phyloP scores from a whole-genome alignment of 208 protist species.

The Trypanosoma conorhini region DNA sequence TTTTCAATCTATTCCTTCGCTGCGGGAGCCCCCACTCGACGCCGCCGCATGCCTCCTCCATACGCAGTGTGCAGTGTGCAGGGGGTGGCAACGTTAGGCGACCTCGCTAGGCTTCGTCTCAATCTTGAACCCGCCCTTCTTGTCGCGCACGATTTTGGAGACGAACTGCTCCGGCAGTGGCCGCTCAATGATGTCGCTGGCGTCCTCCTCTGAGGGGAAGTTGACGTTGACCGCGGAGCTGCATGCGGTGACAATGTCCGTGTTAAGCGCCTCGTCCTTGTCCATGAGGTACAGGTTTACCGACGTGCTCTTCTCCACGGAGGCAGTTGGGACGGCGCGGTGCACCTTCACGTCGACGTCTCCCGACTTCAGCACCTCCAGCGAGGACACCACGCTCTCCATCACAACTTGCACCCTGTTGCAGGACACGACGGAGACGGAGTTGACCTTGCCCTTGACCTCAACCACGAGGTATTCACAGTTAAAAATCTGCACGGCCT shows the following conservation, averaged over 20 bases:
- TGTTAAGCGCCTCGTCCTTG: conserved; percentile 47
- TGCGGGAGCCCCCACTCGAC: not conserved
- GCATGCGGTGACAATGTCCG: conserved; percentile 77
- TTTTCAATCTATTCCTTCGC: not conserved
- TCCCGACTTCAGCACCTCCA: conserved; percentile 74
- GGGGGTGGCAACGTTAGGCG: not conserved
- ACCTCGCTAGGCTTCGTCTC: conserved; percentile 59
- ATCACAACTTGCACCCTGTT: conserved; percentile 71
- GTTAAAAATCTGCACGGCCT: conserved; percentile 74
- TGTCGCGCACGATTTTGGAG: conserved; percentile 64
- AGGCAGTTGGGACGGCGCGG: conserved; percentile 56
- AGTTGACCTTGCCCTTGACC: conserved; percentile 81
- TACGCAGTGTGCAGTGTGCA: not conserved
- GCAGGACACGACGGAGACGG: conserved; percentile 71
- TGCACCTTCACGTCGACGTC: conserved; percentile 68
- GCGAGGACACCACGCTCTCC: conserved; percentile 55
- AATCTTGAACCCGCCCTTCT: conserved; percentile 57
- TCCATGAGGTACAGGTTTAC: conserved; percentile 79
- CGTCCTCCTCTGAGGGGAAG: conserved; percentile 54
- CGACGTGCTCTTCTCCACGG: conserved; percentile 59
- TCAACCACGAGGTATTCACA: conserved; percentile 65
- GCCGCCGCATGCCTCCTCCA: not conserved
- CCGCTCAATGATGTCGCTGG: conserved; percentile 62
- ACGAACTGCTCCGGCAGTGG: conserved; percentile 84
- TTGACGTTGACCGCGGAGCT: conserved; percentile 76